Evolutionary conservation across 257 asterid species (phyloP).

Genomic region (Plantago ovata): DNA sequence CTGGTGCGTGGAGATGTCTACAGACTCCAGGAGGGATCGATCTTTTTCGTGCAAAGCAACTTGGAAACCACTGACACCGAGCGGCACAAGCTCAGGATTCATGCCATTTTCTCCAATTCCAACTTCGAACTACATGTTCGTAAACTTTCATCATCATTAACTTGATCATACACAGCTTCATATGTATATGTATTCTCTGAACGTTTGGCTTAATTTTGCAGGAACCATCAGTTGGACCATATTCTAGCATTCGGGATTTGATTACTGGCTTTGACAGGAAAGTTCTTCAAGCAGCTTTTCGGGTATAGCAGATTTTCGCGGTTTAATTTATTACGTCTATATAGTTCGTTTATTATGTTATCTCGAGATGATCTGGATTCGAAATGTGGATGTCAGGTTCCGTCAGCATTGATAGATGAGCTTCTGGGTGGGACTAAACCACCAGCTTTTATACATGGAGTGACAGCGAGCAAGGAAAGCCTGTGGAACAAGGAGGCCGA

Average conservation of each 20-base stretch:
- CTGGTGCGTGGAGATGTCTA: constrained; percentile 59
- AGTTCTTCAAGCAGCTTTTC: constrained; percentile 62
- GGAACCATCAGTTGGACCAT: constrained; percentile 50
- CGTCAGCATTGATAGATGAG: constrained; percentile 52
- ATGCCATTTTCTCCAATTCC: constrained; percentile 57
- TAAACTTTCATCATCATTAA: background rate
- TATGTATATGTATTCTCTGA: background rate
- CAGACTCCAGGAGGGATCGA: constrained; percentile 50
- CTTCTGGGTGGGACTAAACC: constrained; percentile 39
- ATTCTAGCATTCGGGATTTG: constrained; percentile 60
- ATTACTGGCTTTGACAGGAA: constrained; percentile 70
- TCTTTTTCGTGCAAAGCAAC: constrained; percentile 65
- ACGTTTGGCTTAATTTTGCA: constrained; percentile 12
- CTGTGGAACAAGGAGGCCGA: constrained; percentile 31
- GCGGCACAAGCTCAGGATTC: constrained; percentile 55
- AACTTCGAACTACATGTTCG: constrained; percentile 33
- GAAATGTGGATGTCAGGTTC: constrained; percentile 33
- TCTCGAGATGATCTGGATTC: background rate
- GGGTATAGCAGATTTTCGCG: constrained; percentile 25
- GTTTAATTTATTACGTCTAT: background rate
- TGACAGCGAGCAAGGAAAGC: constrained; percentile 19
- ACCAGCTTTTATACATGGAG: constrained; percentile 50
- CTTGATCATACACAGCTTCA: background rate
- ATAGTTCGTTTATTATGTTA: background rate
- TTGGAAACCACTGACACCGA: constrained; percentile 36